These are phyloP conservation scores for Tylopilus subfusipes DNA, from an alignment of 768 basidiomycete genomes.

Conservation along the genomic window DNA sequence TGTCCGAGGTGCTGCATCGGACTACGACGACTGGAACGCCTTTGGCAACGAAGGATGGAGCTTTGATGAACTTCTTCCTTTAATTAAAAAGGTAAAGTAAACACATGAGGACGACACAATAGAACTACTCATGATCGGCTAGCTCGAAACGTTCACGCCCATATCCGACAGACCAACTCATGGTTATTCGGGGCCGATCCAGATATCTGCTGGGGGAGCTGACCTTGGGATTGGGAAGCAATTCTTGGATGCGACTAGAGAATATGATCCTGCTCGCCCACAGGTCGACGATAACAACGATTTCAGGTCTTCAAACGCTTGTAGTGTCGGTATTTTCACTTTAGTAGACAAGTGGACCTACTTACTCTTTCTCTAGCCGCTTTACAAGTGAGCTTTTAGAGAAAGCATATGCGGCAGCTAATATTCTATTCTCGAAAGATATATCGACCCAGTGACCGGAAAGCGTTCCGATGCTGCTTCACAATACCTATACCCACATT, in stretches of 20 bases:
- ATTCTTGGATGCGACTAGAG: constrained; percentile 43
- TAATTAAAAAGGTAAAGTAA: constrained; percentile 55
- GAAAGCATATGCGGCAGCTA: background rate
- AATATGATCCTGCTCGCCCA: constrained; percentile 46
- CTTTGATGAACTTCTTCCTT: constrained; percentile 51
- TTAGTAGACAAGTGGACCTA: no score
- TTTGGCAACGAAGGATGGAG: constrained; percentile 61
- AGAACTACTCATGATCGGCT: no score
- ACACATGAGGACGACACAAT: background rate
- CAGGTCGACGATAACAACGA: constrained; percentile 46
- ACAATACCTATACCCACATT: constrained; percentile 35
- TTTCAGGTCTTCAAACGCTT: constrained; percentile 31
- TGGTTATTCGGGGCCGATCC: constrained; percentile 34
- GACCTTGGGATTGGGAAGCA: constrained; percentile 32
- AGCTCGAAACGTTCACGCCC: constrained; percentile 37
- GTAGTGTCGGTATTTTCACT: constrained; percentile 18
- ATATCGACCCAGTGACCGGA: constrained; percentile 43
- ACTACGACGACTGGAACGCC: constrained; percentile 59
- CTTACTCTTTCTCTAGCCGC: constrained; percentile 2
- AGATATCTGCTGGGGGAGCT: constrained; percentile 15
- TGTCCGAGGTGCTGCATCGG: constrained; percentile 55
- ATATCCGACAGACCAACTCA: constrained; percentile 33
- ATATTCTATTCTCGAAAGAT: constrained; percentile 36
- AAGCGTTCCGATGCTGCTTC: constrained; percentile 34
- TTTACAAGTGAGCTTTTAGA: constrained; percentile 12